Evolutionary conservation across 116 monocot species (phyloP).

Genomic region (Iris pallida): DNA sequence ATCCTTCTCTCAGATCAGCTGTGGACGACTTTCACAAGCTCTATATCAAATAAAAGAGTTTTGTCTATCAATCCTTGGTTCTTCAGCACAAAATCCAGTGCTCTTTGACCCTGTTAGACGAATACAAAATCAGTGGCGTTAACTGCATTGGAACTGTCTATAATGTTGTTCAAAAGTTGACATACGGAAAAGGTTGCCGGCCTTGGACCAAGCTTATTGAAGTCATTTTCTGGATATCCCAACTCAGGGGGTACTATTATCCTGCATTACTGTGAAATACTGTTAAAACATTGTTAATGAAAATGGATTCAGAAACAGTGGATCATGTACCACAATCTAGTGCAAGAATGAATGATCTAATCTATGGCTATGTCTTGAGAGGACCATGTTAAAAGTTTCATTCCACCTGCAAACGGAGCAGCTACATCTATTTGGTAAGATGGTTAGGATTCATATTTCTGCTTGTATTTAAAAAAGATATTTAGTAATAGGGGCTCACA

Average conservation of each 20-base stretch:
- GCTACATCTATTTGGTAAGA: too few species aligned
- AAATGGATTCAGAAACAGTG: too few species aligned
- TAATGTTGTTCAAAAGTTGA: neutral
- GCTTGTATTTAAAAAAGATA: too few species aligned
- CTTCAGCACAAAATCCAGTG: slow-evolving; percentile 84
- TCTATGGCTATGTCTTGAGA: too few species aligned
- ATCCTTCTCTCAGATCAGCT: slow-evolving; percentile 20
- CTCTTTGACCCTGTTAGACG: slow-evolving; percentile 73
- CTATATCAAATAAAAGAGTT: slow-evolving; percentile 90
- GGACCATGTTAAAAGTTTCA: too few species aligned
- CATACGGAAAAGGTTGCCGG: slow-evolving; percentile 89
- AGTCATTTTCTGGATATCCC: slow-evolving; percentile 90
- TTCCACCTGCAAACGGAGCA: too few species aligned
- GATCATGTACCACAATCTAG: too few species aligned
- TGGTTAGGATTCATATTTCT: too few species aligned
- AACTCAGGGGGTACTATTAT: slow-evolving; percentile 92
- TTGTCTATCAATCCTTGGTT: slow-evolving; percentile 96
- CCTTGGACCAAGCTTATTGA: slow-evolving; percentile 73
- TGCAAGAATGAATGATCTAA: too few species aligned
- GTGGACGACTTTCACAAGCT: slow-evolving; percentile 70
- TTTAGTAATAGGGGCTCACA: too few species aligned
- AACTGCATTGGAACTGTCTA: too few species aligned
- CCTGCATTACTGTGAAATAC: slow-evolving; percentile 52
- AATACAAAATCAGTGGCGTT: too few species aligned
- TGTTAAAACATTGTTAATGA: slow-evolving; percentile 7